Evolutionary conservation across 305 asterid species (phyloP).

Genomic region (Withania somnifera): DNA sequence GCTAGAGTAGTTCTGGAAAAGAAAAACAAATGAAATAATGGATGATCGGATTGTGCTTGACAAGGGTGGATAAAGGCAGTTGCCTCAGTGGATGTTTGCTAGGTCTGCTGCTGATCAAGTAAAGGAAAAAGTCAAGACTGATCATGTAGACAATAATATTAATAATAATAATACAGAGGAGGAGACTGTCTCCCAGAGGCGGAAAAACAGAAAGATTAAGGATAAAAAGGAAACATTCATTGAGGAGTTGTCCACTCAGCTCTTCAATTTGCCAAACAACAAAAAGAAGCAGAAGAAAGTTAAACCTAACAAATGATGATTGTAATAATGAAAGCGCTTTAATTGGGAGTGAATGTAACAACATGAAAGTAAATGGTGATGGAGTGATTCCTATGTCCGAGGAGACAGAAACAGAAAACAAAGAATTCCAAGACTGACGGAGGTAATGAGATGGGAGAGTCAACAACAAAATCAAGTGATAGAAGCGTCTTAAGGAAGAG

Average conservation of each 20-base stretch:
- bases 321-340: background rate
- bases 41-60: background rate
- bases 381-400: background rate
- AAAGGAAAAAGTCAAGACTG: background rate
- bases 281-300: slow-evolving; percentile 1
- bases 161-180: background rate
- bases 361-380: background rate
- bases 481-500: background rate
- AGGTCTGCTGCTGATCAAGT: background rate
- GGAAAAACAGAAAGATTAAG: background rate
- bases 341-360: background rate
- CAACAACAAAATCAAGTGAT: background rate
- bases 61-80: background rate
- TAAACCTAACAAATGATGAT: background rate
- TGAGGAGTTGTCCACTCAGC: background rate
- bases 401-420: background rate
- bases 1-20: background rate
- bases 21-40: background rate
- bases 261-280: background rate
- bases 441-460: background rate
- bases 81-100: slow-evolving; percentile 6
- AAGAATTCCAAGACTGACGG: background rate
- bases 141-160: background rate
- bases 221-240: background rate
- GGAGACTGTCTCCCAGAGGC: background rate